phyloP scores from a whole-genome alignment of 768 basidiomycete genomes.

The Suillus hirtellus region DNA sequence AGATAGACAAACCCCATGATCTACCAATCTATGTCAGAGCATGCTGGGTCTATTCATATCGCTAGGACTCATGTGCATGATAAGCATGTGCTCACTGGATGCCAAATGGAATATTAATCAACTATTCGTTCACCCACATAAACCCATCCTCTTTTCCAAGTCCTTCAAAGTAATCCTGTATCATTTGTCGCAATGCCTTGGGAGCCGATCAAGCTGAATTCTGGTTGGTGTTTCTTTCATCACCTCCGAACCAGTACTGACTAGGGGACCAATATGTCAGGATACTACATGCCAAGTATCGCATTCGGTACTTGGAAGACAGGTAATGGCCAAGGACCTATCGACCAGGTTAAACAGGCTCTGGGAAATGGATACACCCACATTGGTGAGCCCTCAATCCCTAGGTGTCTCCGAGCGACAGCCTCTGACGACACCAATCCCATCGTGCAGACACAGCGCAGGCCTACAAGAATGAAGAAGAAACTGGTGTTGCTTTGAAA shows the following conservation, averaged over 20 bases:
- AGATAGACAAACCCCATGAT: background rate
- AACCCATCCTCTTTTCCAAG: background rate
- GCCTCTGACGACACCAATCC: background rate
- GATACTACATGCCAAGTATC: background rate
- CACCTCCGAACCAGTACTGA: background rate
- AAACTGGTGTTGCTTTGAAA: slow-evolving; percentile 39
- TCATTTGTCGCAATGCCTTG: background rate
- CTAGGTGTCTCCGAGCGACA: background rate
- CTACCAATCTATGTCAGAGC: background rate
- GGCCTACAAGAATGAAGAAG: slow-evolving; percentile 55
- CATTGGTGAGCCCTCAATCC: slow-evolving; percentile 43
- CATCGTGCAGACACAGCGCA: slow-evolving; percentile 55
- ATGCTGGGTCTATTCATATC: slow-evolving; percentile 1
- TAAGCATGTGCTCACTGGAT: background rate
- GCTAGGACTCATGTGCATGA: background rate
- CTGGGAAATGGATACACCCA: slow-evolving; percentile 62
- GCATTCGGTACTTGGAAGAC: slow-evolving; percentile 7
- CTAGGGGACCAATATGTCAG: background rate
- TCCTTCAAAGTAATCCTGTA: background rate
- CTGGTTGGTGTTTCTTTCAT: background rate
- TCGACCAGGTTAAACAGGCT: slow-evolving; percentile 61
- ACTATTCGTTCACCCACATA: background rate
- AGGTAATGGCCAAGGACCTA: slow-evolving; percentile 48
- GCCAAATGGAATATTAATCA: background rate
- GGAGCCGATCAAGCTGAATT: background rate